phyloP scores from a whole-genome alignment of 352 stramenopile genomes.

The Pythium coloratum region DNA sequence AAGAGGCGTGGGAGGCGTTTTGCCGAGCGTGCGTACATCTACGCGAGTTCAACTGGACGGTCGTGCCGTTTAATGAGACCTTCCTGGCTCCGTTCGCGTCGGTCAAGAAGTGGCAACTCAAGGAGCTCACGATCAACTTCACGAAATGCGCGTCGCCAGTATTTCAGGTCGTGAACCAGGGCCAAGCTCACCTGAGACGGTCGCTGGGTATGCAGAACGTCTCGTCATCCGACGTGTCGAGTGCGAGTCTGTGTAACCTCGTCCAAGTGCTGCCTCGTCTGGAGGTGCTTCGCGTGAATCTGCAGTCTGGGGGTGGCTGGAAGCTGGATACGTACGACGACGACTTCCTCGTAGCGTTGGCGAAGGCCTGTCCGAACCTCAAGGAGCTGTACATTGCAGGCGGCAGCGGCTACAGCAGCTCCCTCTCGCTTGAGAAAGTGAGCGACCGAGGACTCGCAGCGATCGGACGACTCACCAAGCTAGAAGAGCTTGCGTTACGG shows the following conservation, averaged over 20 bases:
- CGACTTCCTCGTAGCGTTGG: conserved; percentile 21
- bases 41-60: conserved; percentile 59
- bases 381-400: conserved; percentile 19
- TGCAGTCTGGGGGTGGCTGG: conserved; percentile 14
- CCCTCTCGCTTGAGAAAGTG: conserved; percentile 9
- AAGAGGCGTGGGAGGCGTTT: conserved; percentile 44
- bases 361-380: conserved; percentile 18
- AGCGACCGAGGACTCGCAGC: conserved; percentile 8
- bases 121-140: conserved; percentile 22
- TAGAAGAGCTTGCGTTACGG: conserved; percentile 19
- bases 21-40: conserved; percentile 38
- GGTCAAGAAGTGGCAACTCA: conserved; percentile 39
- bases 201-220: conserved; percentile 12
- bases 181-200: conserved; percentile 11
- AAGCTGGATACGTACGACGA: conserved; percentile 17
- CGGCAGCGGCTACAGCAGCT: conserved; percentile 18
- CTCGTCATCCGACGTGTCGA: conserved; percentile 3
- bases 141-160: conserved; percentile 16
- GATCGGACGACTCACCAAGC: conserved; percentile 9
- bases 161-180: conserved; percentile 15
- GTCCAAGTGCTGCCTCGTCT: conserved; percentile 16
- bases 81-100: conserved; percentile 52
- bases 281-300: conserved; percentile 14
- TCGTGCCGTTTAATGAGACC: conserved; percentile 48
- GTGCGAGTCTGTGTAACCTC: conserved; percentile 18